Percentiles rank a stretch among this genome's conserved stretches.
phyloP scores from a whole-genome alignment of 2,329 filamentous ascomycete species.

The Podosphaera fusca region DNA sequence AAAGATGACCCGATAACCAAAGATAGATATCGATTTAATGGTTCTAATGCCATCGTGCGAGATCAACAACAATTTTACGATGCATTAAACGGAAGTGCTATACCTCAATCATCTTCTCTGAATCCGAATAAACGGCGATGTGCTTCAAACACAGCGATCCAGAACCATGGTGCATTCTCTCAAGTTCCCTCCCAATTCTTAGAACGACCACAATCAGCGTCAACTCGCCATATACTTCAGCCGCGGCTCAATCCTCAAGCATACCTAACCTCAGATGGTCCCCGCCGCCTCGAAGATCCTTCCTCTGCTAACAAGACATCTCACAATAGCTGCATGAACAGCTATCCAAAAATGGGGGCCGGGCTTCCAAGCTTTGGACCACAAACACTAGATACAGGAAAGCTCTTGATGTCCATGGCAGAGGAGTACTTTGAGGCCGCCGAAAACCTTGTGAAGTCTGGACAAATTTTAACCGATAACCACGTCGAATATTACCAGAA shows the following conservation, averaged over 20 bases:
- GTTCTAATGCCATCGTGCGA: background rate
- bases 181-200: background rate
- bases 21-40: background rate
- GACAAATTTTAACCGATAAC: constrained; percentile 24
- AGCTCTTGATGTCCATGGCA: constrained; percentile 42
- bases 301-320: background rate
- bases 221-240: background rate
- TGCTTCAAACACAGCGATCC: background rate
- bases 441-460: constrained; percentile 28
- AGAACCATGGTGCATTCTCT: background rate
- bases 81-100: background rate
- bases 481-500: constrained; percentile 44
- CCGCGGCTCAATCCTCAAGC: background rate
- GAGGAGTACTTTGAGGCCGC: constrained; percentile 55
- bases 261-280: background rate
- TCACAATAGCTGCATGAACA: background rate
- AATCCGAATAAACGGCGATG: background rate
- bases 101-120: background rate
- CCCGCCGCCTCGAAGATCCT: background rate
- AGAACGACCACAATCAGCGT: background rate
- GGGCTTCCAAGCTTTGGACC: background rate
- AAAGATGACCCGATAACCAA: background rate
- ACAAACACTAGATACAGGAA: constrained; percentile 7
- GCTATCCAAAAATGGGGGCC: background rate
- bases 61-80: background rate